Conservation (phyloP, 768 basidiomycete species). For the Auricularia cornea region DNA sequence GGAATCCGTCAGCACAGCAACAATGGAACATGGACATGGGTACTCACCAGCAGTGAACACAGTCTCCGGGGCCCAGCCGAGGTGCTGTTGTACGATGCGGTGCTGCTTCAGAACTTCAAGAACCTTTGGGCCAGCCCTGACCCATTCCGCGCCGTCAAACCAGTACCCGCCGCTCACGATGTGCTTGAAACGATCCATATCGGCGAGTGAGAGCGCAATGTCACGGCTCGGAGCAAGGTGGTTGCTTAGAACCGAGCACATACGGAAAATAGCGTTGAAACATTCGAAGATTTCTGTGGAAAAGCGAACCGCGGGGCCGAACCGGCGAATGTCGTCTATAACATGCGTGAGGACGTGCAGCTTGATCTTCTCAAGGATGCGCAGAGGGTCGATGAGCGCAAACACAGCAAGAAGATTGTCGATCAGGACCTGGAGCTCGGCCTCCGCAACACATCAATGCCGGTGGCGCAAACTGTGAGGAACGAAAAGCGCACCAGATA, state of each 20-base stretch:
- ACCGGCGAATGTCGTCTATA: conserved; percentile 15
- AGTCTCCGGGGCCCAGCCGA: conserved; percentile 17
- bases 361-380: conserved; percentile 25
- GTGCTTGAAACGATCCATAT: conserved; percentile 21
- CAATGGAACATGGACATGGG: no score
- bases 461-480: background rate
- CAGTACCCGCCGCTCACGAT: conserved; percentile 24
- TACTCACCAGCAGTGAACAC: no score
- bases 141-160: background rate
- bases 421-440: conserved; percentile 17
- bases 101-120: conserved; percentile 9
- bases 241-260: conserved; percentile 8
- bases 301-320: no score
- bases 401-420: conserved; percentile 30
- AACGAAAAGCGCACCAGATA: conserved; percentile 11
- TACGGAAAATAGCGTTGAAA: conserved; percentile 5
- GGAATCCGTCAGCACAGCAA: no score
- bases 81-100: conserved; percentile 12
- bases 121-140: conserved; percentile 9
- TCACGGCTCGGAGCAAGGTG: conserved; percentile 10
- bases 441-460: no score
- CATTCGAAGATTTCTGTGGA: no score
- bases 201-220: conserved; percentile 9
- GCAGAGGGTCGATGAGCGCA: conserved; percentile 26
- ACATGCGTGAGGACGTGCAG: conserved; percentile 27